Base-by-base conservation (phyloP, 345 rosid species). In the Aquilaria yunnanensis region DNA sequence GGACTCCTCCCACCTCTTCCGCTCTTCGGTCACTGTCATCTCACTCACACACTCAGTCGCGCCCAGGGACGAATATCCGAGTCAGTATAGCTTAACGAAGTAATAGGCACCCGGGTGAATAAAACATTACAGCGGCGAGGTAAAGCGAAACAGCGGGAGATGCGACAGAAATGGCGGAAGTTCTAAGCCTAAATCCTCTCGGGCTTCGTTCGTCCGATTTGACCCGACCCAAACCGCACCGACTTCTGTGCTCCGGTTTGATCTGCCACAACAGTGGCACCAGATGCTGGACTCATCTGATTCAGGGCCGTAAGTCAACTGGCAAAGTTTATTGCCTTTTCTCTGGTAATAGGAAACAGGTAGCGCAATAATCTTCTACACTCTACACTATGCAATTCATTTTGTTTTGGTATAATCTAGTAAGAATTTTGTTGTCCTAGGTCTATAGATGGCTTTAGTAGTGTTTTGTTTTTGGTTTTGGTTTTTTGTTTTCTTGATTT, bases 261-360 rank as follows among this genome's bases (percentile, higher is more conserved):
- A 51, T 53, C n/a, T 59, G 45, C 61, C 12, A 32, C 46, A 73
- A 54, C 54, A 60, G 37, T 52, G 72, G 61, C 12, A 72, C n/a
- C 66, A 23, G 59, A 12, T 64, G 57, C 69, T 83, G 81, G 81
- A 63, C 64, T 63, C 68, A 72, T 64, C 64, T 81, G 70, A 81
- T 64, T 37, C 84, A 60, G 48, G 51, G 64, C 9, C 70, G 78
- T 74, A 82, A 67, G 67, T 77, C 85, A 75, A 74, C 79, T 4
- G 82, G 78, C 67, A 80, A 77, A 67, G 68, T 85, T 73, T 77
- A 78, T 47, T 92, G 98, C 75, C 87, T 82, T 46, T 85, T 89
- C 87, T 80, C 96, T 8, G 82, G 79, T 70, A 78, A 79, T 67
- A 67, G 84, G 71, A 78, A 76, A 41, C 79, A 91, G 96, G 96